Evolutionary conservation across 306 rosid genomes (phyloP).

Genomic region (Quercus glauca): DNA sequence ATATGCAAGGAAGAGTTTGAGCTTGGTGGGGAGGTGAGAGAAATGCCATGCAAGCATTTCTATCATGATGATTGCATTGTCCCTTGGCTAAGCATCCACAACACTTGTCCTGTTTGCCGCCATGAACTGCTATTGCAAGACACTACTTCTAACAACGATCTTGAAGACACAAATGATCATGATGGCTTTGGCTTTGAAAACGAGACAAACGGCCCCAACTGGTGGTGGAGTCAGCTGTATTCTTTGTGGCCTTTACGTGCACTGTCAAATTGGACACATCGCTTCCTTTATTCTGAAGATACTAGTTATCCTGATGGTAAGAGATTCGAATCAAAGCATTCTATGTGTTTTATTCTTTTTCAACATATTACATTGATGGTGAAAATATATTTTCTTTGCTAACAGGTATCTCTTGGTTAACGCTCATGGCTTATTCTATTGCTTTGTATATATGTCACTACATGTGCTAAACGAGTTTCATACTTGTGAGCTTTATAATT

Average conservation of each 20-base stretch:
- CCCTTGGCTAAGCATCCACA: constrained; percentile 69
- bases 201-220: constrained; percentile 9
- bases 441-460: constrained; percentile 1
- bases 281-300: constrained; percentile 17
- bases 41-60: constrained; percentile 74
- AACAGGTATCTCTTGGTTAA: constrained; percentile 57
- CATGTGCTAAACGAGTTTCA: constrained; percentile 4
- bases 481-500: neutral
- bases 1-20: constrained; percentile 71
- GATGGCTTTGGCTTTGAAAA: constrained; percentile 25
- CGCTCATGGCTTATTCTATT: constrained; percentile 32
- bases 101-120: constrained; percentile 76
- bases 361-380: too few species aligned
- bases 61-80: constrained; percentile 67
- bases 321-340: constrained; percentile 2
- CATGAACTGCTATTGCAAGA: constrained; percentile 23
- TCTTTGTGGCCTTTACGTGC: constrained; percentile 43
- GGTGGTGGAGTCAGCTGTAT: constrained; percentile 47
- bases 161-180: neutral
- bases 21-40: constrained; percentile 48
- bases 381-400: too few species aligned
- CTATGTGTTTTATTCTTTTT: neutral
- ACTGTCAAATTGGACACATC: constrained; percentile 35
- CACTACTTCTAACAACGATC: neutral
- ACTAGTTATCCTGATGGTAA: constrained; percentile 27